Evolutionary conservation across 768 basidiomycete genomes (phyloP).

Genomic region (Termitomyces sp.): DNA sequence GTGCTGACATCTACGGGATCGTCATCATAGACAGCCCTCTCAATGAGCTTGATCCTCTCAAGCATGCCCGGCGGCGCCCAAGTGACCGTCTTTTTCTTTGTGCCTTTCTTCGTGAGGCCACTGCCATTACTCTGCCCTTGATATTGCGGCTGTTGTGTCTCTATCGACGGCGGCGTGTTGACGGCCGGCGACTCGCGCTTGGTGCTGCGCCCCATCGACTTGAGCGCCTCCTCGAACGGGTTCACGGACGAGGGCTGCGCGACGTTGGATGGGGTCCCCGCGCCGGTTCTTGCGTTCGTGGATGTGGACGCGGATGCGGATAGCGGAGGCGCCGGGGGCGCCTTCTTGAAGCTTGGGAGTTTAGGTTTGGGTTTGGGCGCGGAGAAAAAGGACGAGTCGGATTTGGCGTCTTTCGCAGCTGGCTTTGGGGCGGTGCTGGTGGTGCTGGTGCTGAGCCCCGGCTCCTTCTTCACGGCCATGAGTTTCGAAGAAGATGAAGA

Average conservation of each 20-base stretch:
- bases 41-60: slow-evolving; percentile 74
- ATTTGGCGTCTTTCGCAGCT: slow-evolving; percentile 70
- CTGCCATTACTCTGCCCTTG: slow-evolving; percentile 21
- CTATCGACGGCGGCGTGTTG: slow-evolving; percentile 48
- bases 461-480: slow-evolving; percentile 58
- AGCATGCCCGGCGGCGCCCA: slow-evolving; percentile 77
- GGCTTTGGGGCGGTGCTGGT: slow-evolving; percentile 15
- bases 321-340: slow-evolving; percentile 34
- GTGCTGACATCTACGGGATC: slow-evolving; percentile 82
- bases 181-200: slow-evolving; percentile 58
- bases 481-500: slow-evolving; percentile 40
- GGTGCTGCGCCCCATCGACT: slow-evolving; percentile 62
- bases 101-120: slow-evolving; percentile 37
- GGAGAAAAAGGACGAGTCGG: slow-evolving; percentile 87
- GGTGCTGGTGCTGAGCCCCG: slow-evolving; percentile 34
- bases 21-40: slow-evolving; percentile 86
- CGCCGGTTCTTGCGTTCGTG: slow-evolving; percentile 12
- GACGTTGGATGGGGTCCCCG: slow-evolving; percentile 33
- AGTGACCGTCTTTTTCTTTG: slow-evolving; percentile 74
- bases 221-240: slow-evolving; percentile 81
- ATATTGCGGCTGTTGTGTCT: slow-evolving; percentile 28
- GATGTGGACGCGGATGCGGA: slow-evolving; percentile 12
- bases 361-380: slow-evolving; percentile 82
- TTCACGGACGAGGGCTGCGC: slow-evolving; percentile 76
- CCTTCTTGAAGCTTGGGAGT: slow-evolving; percentile 85